phyloP scores from a whole-genome alignment of 345 rosid genomes.

The Eucalyptus curtisii region DNA sequence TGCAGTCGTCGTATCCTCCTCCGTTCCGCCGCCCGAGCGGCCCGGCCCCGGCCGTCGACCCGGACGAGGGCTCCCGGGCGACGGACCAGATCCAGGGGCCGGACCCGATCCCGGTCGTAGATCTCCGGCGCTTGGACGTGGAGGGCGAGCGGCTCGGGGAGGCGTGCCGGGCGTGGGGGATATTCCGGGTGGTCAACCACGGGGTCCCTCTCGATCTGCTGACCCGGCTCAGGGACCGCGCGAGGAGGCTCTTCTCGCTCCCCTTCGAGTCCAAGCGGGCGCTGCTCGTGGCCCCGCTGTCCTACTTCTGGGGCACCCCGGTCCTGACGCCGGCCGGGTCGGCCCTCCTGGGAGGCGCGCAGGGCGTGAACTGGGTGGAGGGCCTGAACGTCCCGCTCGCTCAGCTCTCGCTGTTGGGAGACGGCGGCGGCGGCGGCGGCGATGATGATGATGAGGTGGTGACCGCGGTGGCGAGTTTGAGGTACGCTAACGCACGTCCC shows the following conservation, averaged over 20 bases:
- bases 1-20: neutral
- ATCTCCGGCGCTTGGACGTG: constrained; percentile 24
- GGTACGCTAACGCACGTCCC: neutral
- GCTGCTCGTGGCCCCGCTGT: constrained; percentile 19
- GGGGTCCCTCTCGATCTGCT: constrained; percentile 37
- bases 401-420: constrained; percentile 21
- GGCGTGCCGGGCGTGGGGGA: constrained; percentile 56
- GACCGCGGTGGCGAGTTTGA: neutral
- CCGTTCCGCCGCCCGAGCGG: neutral
- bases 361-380: constrained; percentile 45
- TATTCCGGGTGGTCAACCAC: constrained; percentile 61
- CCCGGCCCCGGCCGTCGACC: neutral
- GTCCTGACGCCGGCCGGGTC: constrained; percentile 48
- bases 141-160: constrained; percentile 20
- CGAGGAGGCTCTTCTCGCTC: constrained; percentile 27
- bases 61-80: neutral
- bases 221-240: constrained; percentile 21
- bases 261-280: constrained; percentile 38
- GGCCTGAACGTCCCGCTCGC: constrained; percentile 48
- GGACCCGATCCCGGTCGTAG: constrained; percentile 32
- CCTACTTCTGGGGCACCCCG: constrained; percentile 82
- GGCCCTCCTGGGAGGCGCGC: constrained; percentile 20
- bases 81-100: neutral
- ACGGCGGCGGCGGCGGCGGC: neutral
- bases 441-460: neutral